Base-by-base conservation (phyloP, 2,329 filamentous ascomycete genomes). In the Ilyonectria destructans region DNA sequence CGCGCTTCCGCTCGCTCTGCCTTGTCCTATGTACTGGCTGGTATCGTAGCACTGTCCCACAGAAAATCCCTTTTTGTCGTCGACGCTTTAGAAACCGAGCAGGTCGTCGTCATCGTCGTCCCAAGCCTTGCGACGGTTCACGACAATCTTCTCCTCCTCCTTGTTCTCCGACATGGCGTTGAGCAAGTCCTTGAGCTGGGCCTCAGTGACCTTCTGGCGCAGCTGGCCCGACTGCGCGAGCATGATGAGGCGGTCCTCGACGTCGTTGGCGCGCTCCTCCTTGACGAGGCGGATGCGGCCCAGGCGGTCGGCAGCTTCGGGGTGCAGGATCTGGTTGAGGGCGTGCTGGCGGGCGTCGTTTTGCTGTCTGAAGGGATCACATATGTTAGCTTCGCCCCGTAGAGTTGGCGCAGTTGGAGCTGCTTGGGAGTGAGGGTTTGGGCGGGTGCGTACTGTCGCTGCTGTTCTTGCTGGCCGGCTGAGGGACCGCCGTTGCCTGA, bases 271-370 rank as follows among this genome's bases (percentile, higher is more conserved):
- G 77, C 96, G 93, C 75, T 92, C 91, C 80, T 95, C 94, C 84
- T 98, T 98, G 79, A 99, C 96, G 68, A 99, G 91, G 37, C 96
- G 92, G 84, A 99, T 98, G 73, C 96, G 94, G 65, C 94, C 94
- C 1, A 99, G 89, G 15, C 96, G 93, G 84, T 99, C 96, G 68
- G 94, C 93, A 19, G 96, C 96, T 78, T 96, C 94, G 73, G 96
- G 96, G 77, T 95, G 92, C 69, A 99, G 93, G 85, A 99, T 98
- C 83, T 98, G 96, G 75, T 89, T 89, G 70, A 99, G 91, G 75
- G 98, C 92, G 67, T 89, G 87, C 76, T 90, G 85, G 67, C 94
- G 92, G 45, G 92, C 91, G 80, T 96, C 93, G 71, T 89, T 87
- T 74, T 89, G 83, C 78, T 84, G 80, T 72, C 82, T 87, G 73